A percentile compares a stretch with the other conserved stretches of the same genome.
Conservation (phyloP, 768 basidiomycete species). For the Suillus tomentosus region DNA sequence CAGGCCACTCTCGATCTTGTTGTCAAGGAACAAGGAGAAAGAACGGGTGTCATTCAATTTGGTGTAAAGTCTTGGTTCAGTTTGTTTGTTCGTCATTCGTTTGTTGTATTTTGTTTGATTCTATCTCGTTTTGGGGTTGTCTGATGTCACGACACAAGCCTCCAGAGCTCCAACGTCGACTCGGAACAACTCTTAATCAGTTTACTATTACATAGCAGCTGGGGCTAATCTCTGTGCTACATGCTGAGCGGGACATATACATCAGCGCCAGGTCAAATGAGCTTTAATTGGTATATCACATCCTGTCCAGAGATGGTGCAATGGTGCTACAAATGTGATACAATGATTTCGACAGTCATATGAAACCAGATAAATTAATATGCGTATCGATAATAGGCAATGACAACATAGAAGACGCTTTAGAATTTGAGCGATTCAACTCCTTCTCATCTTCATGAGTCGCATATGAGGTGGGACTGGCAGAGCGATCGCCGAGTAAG, state of each 20-base stretch:
- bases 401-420: constrained; percentile 21
- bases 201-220: no score
- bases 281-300: neutral
- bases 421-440: constrained; percentile 28
- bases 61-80: neutral
- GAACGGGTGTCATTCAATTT: neutral
- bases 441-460: constrained; percentile 14
- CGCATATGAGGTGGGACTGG: constrained; percentile 6
- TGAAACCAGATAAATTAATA: neutral
- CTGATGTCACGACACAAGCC: no score
- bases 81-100: neutral
- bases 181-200: neutral
- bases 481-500: constrained; percentile 22
- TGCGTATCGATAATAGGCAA: neutral
- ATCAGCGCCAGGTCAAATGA: neutral
- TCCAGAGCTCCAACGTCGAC: no score
- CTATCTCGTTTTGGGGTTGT: neutral
- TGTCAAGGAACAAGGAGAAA: neutral
- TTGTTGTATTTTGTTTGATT: neutral
- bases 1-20: constrained; percentile 30
- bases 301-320: neutral
- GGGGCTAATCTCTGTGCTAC: neutral
- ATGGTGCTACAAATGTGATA: neutral
- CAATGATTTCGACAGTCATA: neutral
- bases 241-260: neutral